These are phyloP conservation scores for Zasmidium angulare DNA, from an alignment of 2,329 filamentous ascomycete genomes.

Conservation along the genomic window DNA sequence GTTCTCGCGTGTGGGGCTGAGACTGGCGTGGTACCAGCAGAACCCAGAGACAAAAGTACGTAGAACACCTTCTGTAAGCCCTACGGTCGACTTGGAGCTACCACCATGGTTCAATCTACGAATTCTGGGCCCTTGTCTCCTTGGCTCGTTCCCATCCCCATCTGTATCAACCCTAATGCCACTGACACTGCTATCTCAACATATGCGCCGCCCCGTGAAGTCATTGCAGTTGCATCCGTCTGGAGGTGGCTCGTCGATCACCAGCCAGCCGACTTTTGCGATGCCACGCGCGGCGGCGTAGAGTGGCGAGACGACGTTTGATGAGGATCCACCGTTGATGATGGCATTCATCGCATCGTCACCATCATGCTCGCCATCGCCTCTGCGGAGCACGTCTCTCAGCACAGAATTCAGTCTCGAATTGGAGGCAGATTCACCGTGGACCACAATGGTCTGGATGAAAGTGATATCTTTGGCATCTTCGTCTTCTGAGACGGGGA, in stretches of 20 bases:
- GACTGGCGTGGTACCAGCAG: no score
- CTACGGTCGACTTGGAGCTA: no score
- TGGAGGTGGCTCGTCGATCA: slow-evolving; percentile 1
- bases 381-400: slow-evolving; percentile 1
- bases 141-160: no score
- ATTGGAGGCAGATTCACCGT: neutral
- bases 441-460: neutral
- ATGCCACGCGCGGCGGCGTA: slow-evolving; percentile 2
- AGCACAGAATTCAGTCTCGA: slow-evolving; percentile 4
- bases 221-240: slow-evolving; percentile 8
- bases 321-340: neutral
- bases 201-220: slow-evolving; percentile 3
- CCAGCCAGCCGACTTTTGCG: neutral
- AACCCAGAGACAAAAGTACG: no score
- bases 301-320: neutral
- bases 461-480: slow-evolving; percentile 1
- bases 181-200: neutral
- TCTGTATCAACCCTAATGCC: no score
- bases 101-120: no score
- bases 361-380: neutral
- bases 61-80: no score
- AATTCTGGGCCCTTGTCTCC: no score
- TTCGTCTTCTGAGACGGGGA: neutral
- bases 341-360: neutral
- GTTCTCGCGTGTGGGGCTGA: no score